Evolutionary conservation across 345 rosid species (phyloP), one percentile per base, ranked within the genome.

Genomic region (Populus alba): DNA sequence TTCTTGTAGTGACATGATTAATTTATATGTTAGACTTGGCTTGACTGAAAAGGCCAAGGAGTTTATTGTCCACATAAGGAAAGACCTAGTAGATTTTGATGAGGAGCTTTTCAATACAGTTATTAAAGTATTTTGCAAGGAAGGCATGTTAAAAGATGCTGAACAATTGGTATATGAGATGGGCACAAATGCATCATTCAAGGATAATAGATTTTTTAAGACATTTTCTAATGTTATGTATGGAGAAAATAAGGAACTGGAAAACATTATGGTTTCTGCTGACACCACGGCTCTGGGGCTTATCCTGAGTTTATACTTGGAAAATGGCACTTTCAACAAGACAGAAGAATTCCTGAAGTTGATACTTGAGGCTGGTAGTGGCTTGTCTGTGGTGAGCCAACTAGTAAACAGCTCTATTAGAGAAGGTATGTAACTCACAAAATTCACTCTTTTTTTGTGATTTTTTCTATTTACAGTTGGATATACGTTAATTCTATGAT

Each of bases 1-100:
- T 83, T 89, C 95, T 83, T 91, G 94, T 81, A 90, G 81, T 71
- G 95, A 90, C 83, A 87, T 94, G 95, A 92, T 92, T 53, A 88
- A 74, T 81, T 82, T 92, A 84, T 92, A 88, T 78, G 23, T 83
- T 47, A 88, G 70, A 70, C 86, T 92, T 83, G 83, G 81, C 74
- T 80, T 87, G 82, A 86, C 73, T 55, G 89, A 86, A 68, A 88
- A 88, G 75, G 92, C 92, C 70, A 88, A 88, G 83, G 78, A 59
- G 13, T 91, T 94, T 82, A 81, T 90, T 74, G 75, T 72, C 74
- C 89, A 86, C 80, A 88, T 92, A 75, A 81, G 79, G 80, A 75
- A 84, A 77, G 87, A 89, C 86, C 81, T 39, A 72, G 84, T 91
- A 71, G 79, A 83, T 53, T 89, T 87, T 82, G 89, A 90, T 63